A percentile compares a stretch with the other conserved stretches of the same genome.
Evolutionary conservation across 2,329 filamentous ascomycete genomes (phyloP).

Genomic region (Niveomyces coronatus): DNA sequence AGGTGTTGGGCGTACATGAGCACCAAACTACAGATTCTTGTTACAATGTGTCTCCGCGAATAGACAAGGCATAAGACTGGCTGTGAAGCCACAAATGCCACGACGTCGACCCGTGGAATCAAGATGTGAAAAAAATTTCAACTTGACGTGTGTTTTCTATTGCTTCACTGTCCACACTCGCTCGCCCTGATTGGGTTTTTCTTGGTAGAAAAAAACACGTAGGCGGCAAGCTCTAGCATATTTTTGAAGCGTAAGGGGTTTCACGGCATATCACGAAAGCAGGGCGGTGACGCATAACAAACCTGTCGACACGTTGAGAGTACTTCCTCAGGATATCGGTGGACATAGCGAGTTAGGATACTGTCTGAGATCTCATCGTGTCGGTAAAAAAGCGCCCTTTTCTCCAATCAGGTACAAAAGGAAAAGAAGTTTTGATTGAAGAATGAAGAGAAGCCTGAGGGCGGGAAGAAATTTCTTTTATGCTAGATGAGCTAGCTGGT

Average conservation of each 20-base stretch:
- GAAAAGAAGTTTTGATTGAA: not conserved
- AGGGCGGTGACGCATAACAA: not conserved
- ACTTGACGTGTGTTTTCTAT: conserved; percentile 34
- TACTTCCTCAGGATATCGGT: too few species aligned
- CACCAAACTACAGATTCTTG: conserved; percentile 16
- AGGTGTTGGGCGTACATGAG: conserved; percentile 5
- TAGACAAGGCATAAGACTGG: conserved; percentile 21
- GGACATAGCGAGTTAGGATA: too few species aligned
- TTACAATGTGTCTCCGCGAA: conserved; percentile 25
- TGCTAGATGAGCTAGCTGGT: too few species aligned
- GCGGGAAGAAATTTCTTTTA: too few species aligned
- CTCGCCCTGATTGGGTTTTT: conserved; percentile 47
- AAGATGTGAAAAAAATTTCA: conserved; percentile 12
- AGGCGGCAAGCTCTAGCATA: conserved; percentile 58
- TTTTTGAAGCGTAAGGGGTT: conserved; percentile 41
- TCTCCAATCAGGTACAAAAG: too few species aligned
- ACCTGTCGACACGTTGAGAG: not conserved
- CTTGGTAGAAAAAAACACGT: too few species aligned
- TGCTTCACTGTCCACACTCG: conserved; percentile 64
- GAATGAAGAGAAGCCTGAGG: too few species aligned
- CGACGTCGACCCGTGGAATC: conserved; percentile 22
- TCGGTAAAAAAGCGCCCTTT: too few species aligned
- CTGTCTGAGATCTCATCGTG: too few species aligned
- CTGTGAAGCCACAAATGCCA: conserved; percentile 16
- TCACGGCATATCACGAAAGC: not conserved